Evolutionary conservation across 1,139 yeast species (phyloP), one percentile per base, ranked within the genome.

Genomic region (Candida tetrigidarum): DNA sequence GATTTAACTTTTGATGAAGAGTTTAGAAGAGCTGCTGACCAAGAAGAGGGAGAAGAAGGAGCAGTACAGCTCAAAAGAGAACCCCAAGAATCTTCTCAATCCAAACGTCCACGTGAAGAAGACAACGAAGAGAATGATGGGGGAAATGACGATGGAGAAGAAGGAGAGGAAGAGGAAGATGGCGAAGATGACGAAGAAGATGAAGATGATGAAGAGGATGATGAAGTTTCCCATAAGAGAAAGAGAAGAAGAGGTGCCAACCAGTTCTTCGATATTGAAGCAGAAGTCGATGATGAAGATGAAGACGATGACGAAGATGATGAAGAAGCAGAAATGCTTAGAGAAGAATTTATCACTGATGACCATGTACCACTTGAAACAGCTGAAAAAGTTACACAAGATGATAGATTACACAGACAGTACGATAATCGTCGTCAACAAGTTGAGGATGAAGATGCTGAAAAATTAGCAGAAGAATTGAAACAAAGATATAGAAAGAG

Each of bases 261-360:
- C 66, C 93, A 88, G 74, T 93, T 93, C 67, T 79, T 93, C 68
- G 99, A 93, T 86, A 96, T 93, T 46, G 99, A 93, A 74, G 99
- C 99, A 48, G 99, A 93, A 64, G 99, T 93, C 47, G 97, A 95
- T 64, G 98, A 93, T 50, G 99, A 93, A 55, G 99, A 93, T 48
- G 99, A 93, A 54, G 99, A 93, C 34, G 92, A 85, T 41, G 80
- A 74, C 43, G 98, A 92, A 55, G 98, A 91, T 49, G 96, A 80
- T 48, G 84, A 90, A 54, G 97, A 90, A 56, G 96, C 93, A 9
- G 97, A 87, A 52, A 70, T 89, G 35, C 81, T 87, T 46, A 81
- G 92, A 57, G 96, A 91, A 60, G 96, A 89, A 60, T 86, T 85
- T 61, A 81, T 86, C 53, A 81, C 84, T 7, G 96, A 86, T 55